Conservation (phyloP, 441 rosid species). For the Brassica hybrid region DNA sequence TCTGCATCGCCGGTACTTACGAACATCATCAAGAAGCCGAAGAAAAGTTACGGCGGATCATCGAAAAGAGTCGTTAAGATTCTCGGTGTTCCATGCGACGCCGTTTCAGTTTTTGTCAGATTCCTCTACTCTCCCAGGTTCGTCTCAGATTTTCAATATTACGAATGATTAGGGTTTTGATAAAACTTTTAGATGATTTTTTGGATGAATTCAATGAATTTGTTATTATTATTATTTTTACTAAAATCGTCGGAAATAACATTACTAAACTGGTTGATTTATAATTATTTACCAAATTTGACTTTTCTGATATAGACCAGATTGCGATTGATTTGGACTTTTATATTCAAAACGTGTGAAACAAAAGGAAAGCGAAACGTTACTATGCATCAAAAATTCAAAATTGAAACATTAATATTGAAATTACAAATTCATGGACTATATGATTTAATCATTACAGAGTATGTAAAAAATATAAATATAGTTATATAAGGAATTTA, state of each 20-base stretch:
- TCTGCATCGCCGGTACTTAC: constrained; percentile 72
- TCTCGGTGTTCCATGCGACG: constrained; percentile 77
- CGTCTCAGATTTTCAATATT: not conserved
- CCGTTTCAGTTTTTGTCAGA: constrained; percentile 67
- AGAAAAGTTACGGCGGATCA: constrained; percentile 51
- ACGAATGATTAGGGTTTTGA: not conserved
- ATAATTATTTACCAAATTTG: not conserved
- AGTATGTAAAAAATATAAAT: not conserved
- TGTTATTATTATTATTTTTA: not conserved
- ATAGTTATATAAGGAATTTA: too few species aligned
- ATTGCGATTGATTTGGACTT: constrained; percentile 17
- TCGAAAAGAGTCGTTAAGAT: constrained; percentile 63
- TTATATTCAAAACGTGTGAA: constrained; percentile 34
- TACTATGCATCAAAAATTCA: not conserved
- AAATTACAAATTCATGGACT: not conserved
- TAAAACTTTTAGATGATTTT: not conserved
- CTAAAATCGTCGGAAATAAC: not conserved
- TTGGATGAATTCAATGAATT: not conserved
- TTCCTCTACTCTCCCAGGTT: constrained; percentile 56
- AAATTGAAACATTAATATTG: constrained; percentile 12
- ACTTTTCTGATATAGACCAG: not conserved
- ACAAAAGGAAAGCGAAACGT: not conserved
- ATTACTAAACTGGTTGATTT: not conserved
- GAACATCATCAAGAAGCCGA: constrained; percentile 60
- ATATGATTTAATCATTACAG: not conserved